A percentile compares a stretch with the other conserved stretches of the same genome.
These are phyloP conservation scores for Mycena amicta DNA, from an alignment of 768 basidiomycete genomes.

Conservation along the genomic window DNA sequence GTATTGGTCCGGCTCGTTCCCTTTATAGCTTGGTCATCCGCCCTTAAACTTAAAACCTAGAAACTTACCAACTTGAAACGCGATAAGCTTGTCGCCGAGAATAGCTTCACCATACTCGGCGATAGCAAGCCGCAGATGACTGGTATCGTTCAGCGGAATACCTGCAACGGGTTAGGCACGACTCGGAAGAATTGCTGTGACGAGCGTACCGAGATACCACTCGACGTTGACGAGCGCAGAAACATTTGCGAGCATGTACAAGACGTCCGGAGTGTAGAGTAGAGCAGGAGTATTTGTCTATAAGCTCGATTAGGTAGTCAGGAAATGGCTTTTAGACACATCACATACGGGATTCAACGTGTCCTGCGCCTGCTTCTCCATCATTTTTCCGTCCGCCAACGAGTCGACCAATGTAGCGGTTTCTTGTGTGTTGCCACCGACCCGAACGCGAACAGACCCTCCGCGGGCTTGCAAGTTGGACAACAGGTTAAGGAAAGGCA, in stretches of 20 bases:
- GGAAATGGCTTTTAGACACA: background rate
- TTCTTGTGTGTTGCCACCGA: slow-evolving; percentile 75
- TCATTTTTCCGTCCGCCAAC: slow-evolving; percentile 38
- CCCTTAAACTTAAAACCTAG: slow-evolving; percentile 55
- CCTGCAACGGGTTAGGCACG: slow-evolving; percentile 28
- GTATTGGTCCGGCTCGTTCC: slow-evolving; percentile 68
- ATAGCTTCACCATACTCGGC: slow-evolving; percentile 65
- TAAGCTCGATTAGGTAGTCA: background rate
- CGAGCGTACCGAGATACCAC: slow-evolving; percentile 59
- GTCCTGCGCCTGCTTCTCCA: slow-evolving; percentile 49
- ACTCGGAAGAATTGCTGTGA: too few species aligned
- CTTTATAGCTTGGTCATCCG: slow-evolving; percentile 44
- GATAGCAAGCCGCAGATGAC: slow-evolving; percentile 55
- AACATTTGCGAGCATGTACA: slow-evolving; percentile 68
- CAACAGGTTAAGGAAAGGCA: slow-evolving; percentile 70
- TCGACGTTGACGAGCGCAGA: slow-evolving; percentile 60
- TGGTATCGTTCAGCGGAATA: slow-evolving; percentile 70
- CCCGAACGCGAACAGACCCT: slow-evolving; percentile 55
- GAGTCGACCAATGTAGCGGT: slow-evolving; percentile 43
- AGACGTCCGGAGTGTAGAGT: slow-evolving; percentile 62
- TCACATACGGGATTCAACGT: slow-evolving; percentile 43
- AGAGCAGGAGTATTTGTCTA: slow-evolving; percentile 73
- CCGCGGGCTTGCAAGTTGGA: slow-evolving; percentile 58
- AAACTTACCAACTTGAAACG: slow-evolving; percentile 70
- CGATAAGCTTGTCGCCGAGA: slow-evolving; percentile 67